These are phyloP conservation scores for Metschnikowia peoriensis DNA, from an alignment of 805 yeast species.

Conservation along the genomic window DNA sequence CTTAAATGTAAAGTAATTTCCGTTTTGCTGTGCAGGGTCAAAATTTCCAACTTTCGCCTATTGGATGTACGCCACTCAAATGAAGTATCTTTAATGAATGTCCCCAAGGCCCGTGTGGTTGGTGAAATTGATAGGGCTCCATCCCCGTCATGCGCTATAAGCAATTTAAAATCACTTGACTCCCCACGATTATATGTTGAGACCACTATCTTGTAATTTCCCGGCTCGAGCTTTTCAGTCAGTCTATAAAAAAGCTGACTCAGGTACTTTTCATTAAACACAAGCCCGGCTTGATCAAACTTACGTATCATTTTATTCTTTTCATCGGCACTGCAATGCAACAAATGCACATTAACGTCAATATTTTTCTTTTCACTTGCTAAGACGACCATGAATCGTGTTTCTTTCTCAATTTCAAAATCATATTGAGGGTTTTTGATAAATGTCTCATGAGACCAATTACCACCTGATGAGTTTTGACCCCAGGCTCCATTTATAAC, in stretches of 20 bases:
- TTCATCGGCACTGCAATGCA: slow-evolving; percentile 34
- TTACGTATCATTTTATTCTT: slow-evolving; percentile 20
- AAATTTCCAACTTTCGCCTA: slow-evolving; percentile 35
- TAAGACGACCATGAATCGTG: slow-evolving; percentile 16
- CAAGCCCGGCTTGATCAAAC: slow-evolving; percentile 24
- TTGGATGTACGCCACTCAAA: slow-evolving; percentile 42
- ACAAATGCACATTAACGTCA: slow-evolving; percentile 43
- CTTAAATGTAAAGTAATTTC: slow-evolving; percentile 26
- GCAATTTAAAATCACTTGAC: slow-evolving; percentile 30
- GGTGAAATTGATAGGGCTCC: slow-evolving; percentile 11
- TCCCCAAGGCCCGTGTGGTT: slow-evolving; percentile 32
- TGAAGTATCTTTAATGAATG: slow-evolving; percentile 24
- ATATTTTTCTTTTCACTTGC: slow-evolving; percentile 17
- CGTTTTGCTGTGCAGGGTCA: slow-evolving; percentile 20
- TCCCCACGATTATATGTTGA: slow-evolving; percentile 44
- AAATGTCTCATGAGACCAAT: slow-evolving; percentile 47
- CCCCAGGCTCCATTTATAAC: slow-evolving; percentile 46
- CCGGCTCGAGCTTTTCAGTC: slow-evolving; percentile 25
- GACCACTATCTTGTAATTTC: slow-evolving; percentile 43
- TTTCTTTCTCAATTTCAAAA: slow-evolving; percentile 20
- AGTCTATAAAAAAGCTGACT: slow-evolving; percentile 32
- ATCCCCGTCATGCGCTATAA: slow-evolving; percentile 24
- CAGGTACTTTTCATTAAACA: slow-evolving; percentile 31
- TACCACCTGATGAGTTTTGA: slow-evolving; percentile 49
- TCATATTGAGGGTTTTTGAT: slow-evolving; percentile 55